Base-by-base conservation (phyloP, 75 land plant species). In the Picea glauca region DNA sequence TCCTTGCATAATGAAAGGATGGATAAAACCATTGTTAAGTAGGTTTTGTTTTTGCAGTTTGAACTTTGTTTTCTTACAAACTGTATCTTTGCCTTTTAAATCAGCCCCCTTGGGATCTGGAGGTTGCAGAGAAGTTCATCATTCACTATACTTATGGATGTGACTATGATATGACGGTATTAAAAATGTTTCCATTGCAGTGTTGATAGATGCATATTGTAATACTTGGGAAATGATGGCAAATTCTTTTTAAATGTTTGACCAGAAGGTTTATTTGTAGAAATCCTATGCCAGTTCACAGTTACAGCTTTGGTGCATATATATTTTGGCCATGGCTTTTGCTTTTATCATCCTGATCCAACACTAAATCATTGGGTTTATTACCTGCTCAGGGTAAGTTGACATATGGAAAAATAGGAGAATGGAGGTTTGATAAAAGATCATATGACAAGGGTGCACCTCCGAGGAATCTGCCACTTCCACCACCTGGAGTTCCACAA, bases 351-450 rank as follows among this genome's bases (percentile, higher is more conserved):
- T 77, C 31, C 33, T n/a, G n/a, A n/a, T n/a, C n/a, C n/a, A 21
- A 20, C 9, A 14, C 67, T 38, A 77, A 35, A n/a, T 77, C 72
- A 58, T 56, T 78, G 6, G 13, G 13, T 60, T 35, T 72, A 1
- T 72, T 73, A 13, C 4, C 4, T 46, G 57, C 7, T 65, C 83
- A 95, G 98, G 99, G 99, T 58, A 77, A 83, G 32, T 74, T 89
- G 60, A 95, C 96, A 5, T 90, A 91, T 82, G 99, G 99, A 33
- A n/a, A n/a, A n/a, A n/a, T n/a, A n/a, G n/a, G n/a, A n/a, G 96
- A 91, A 88, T 97, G 99, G 99, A 87, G 99, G 63, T 97, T 97
- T 78, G 99, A 97, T 85, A 97, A 97, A 81, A 83, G 98, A 80
- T 87, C 90, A 13, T 97, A 79, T 81, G 79, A 78, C n/a, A 21